Percentiles rank a stretch among this genome's conserved stretches.
These are phyloP conservation scores for Epithele typhae DNA, from an alignment of 768 basidiomycete species.

Conservation along the genomic window DNA sequence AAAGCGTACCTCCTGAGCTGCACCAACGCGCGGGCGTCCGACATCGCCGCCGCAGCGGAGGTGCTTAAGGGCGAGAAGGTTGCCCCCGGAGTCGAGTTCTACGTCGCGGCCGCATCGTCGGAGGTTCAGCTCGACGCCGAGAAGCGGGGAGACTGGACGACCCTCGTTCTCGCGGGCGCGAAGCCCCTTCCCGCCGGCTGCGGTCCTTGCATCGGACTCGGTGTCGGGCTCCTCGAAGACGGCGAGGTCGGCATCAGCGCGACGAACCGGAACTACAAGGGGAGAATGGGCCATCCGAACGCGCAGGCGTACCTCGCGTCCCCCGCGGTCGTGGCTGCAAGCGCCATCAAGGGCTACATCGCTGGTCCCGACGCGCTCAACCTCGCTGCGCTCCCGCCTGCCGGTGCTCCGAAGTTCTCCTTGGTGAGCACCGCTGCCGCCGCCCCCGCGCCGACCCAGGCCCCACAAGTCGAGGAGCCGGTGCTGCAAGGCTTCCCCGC, in stretches of 20 bases:
- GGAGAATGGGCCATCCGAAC: conserved; percentile 94
- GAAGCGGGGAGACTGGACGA: conserved; percentile 80
- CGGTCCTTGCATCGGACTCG: conserved; percentile 97
- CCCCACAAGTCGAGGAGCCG: conserved; percentile 41
- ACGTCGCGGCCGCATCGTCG: conserved; percentile 93
- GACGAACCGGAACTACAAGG: conserved; percentile 98
- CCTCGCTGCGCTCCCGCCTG: conserved; percentile 42
- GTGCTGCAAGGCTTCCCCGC: conserved; percentile 81
- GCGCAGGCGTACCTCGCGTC: conserved; percentile 95
- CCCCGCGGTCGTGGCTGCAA: conserved; percentile 95
- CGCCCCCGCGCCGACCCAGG: conserved; percentile 26
- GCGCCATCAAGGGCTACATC: conserved; percentile 89
- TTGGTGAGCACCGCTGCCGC: conserved; percentile 25
- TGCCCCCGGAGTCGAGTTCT: conserved; percentile 90
- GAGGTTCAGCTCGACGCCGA: conserved; percentile 91
- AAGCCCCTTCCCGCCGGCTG: conserved; percentile 93
- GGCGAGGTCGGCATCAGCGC: conserved; percentile 96
- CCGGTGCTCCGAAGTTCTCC: conserved; percentile 54
- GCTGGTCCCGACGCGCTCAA: conserved; percentile 74
- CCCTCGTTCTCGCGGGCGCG: conserved; percentile 83
- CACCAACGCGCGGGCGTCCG: conserved; percentile 95
- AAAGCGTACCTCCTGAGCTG: conserved; percentile 99
- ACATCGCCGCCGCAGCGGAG: conserved; percentile 88
- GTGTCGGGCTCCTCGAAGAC: conserved; percentile 88
- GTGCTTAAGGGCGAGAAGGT: conserved; percentile 80